These are phyloP conservation scores for Trametes punicea DNA, from an alignment of 768 basidiomycete genomes.

Conservation along the genomic window DNA sequence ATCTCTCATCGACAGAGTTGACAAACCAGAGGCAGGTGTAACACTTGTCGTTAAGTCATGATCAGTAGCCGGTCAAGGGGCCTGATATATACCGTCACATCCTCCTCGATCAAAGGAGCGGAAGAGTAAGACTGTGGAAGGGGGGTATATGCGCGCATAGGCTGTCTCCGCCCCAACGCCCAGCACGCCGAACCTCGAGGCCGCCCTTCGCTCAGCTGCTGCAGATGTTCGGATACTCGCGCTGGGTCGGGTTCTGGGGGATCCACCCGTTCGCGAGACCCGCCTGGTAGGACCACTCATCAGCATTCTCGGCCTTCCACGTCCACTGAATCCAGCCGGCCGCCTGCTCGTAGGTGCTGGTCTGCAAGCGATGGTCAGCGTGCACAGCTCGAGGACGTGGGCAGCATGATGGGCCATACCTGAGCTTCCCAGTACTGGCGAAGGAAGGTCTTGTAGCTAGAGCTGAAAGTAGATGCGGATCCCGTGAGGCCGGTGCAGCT, in stretches of 20 bases:
- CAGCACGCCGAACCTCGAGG: background rate
- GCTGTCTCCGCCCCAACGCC: background rate
- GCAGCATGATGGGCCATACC: too few relatives aligned
- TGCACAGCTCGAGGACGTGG: too few relatives aligned
- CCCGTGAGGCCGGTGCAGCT: slow-evolving; percentile 76
- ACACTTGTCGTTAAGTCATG: background rate
- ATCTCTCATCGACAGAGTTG: too few relatives aligned
- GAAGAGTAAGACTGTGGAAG: background rate
- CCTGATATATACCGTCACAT: background rate
- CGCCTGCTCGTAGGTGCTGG: slow-evolving; percentile 64
- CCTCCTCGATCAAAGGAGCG: background rate
- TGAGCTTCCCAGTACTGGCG: slow-evolving; percentile 85
- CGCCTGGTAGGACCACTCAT: slow-evolving; percentile 89
- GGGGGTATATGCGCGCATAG: background rate
- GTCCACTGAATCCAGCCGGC: slow-evolving; percentile 81
- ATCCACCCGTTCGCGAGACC: slow-evolving; percentile 84
- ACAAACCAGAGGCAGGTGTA: background rate
- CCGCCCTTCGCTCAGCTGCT: slow-evolving; percentile 24
- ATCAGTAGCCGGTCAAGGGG: background rate
- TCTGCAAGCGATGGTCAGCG: too few relatives aligned
- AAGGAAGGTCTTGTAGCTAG: slow-evolving; percentile 77
- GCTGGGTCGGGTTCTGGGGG: slow-evolving; percentile 52
- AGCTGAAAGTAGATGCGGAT: slow-evolving; percentile 67
- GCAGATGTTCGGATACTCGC: slow-evolving; percentile 64
- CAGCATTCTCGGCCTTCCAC: slow-evolving; percentile 79